Evolutionary conservation across 805 yeast genomes (phyloP).

Genomic region (Ogataea chonburiensis): DNA sequence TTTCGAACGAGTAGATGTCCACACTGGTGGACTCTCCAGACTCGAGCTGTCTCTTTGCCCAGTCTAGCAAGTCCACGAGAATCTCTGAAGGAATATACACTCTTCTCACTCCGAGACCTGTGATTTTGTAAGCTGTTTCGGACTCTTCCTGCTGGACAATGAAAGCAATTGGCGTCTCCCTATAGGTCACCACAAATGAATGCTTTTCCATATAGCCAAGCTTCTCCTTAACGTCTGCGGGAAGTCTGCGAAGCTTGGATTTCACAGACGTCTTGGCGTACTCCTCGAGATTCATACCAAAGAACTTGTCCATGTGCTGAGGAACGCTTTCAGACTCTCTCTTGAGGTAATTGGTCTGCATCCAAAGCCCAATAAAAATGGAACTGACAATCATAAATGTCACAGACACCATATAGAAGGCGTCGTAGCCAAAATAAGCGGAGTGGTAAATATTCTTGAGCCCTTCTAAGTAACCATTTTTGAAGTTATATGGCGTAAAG

Average conservation of each 20-base stretch:
- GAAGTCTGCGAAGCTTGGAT: conserved; percentile 15
- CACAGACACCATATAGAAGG: conserved; percentile 39
- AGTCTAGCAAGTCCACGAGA: conserved; percentile 58
- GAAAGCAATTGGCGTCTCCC: conserved; percentile 71
- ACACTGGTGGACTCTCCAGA: conserved; percentile 39
- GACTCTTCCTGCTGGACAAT: conserved; percentile 43
- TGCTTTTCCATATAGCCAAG: conserved; percentile 38
- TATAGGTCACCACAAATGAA: conserved; percentile 57
- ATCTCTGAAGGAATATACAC: conserved; percentile 67
- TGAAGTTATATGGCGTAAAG: conserved; percentile 26
- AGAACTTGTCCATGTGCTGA: conserved; percentile 37
- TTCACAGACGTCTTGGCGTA: conserved; percentile 35
- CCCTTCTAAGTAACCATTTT: conserved; percentile 12
- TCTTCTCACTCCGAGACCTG: conserved; percentile 62
- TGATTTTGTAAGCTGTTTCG: conserved; percentile 39
- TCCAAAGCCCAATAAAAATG: conserved; percentile 40
- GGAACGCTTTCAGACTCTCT: conserved; percentile 38
- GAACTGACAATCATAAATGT: conserved; percentile 38
- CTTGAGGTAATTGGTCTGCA: conserved; percentile 49
- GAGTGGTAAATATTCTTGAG: conserved; percentile 19
- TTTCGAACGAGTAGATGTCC: conserved; percentile 55
- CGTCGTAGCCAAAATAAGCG: conserved; percentile 26
- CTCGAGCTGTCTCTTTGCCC: conserved; percentile 52
- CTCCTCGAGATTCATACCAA: conserved; percentile 51
- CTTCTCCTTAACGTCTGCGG: conserved; percentile 19